Evolutionary conservation across 2,329 filamentous ascomycete species (phyloP), one percentile per base, ranked within the genome.

Genomic region (Bipolaris bicolor): DNA sequence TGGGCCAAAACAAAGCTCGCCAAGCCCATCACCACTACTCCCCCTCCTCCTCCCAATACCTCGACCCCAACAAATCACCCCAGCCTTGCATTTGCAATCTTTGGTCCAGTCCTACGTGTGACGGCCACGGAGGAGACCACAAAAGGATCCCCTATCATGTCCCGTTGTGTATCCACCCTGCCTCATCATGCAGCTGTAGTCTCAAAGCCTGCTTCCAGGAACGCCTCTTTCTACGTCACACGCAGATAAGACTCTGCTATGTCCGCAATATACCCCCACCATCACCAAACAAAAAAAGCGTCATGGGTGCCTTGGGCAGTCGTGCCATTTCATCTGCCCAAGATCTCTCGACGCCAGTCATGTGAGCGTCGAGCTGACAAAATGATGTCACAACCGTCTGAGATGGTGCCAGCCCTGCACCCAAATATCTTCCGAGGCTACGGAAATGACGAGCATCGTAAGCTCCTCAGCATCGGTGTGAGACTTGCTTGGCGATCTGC

Each of bases 201-300:
- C 10, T 58, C 53, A n/a, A 68, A 67, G 46, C 68, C 68, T 36
- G 70, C 24, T 73, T 72, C 49, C 61, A 68, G 52, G 65, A 67
- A 52, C 60, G 61, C 22, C 68, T 65, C 33, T 46, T 57, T n/a
- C 49, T 70, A 22, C 59, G 57, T 34, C 62, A 72, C 49, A 57
- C 60, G 49, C 61, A 44, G 16, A 24, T 55, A 29, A 22, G 22
- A 13, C 2, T 2, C 43, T 10, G 3, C 9, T 10, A 29, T 29
- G 26, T 4, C 26, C 26, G 26, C 26, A 29, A 29, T 29, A 29
- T 29, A 29, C 7, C 26, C 10, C 26, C 26, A 29, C 9, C 26
- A 10, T 29, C 26, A 10, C 26, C 26, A 29, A 26, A 26, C 24
- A 26, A 29, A 29, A 29, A 10, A 10, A 10, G 26, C 3, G 3